A percentile compares a stretch with the other conserved stretches of the same genome.
Conservation (phyloP, 2,329 filamentous ascomycete genomes). For the Pseudocercospora musae region DNA sequence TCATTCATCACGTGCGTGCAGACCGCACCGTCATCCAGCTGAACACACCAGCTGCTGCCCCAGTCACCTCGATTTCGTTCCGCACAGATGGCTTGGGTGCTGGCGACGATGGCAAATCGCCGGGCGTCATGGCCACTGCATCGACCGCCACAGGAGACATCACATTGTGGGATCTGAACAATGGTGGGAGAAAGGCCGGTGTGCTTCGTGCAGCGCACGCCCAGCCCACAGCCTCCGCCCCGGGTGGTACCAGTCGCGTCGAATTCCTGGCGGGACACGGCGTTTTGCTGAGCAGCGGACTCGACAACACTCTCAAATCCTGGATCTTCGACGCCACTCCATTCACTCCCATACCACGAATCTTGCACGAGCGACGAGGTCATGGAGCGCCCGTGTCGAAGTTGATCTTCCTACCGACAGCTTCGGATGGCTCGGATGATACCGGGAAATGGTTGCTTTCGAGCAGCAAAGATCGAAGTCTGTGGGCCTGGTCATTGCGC, state of each 20-base stretch:
- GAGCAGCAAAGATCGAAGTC: constrained; percentile 80
- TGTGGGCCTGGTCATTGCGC: constrained; percentile 95
- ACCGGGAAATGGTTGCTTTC: constrained; percentile 93
- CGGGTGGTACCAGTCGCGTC: constrained; percentile 78
- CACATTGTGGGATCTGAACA: constrained; percentile 93
- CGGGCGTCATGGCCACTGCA: constrained; percentile 92
- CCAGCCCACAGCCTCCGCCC: constrained; percentile 66
- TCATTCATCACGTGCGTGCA: constrained; percentile 76
- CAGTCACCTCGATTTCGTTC: constrained; percentile 82
- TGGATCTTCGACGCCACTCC: constrained; percentile 96
- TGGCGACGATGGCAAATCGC: constrained; percentile 76
- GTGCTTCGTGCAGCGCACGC: constrained; percentile 86
- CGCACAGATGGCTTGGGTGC: constrained; percentile 85
- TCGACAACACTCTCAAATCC: constrained; percentile 89
- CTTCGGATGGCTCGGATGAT: constrained; percentile 83
- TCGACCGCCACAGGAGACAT: constrained; percentile 78
- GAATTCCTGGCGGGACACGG: constrained; percentile 89
- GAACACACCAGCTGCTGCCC: constrained; percentile 57
- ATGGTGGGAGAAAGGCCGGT: constrained; percentile 80
- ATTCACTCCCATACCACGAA: constrained; percentile 80
- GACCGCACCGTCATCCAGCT: constrained; percentile 66
- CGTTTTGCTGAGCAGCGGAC: constrained; percentile 82
- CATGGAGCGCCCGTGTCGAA: constrained; percentile 83
- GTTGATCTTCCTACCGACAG: constrained; percentile 79
- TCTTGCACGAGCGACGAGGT: constrained; percentile 80